Conservation (phyloP, 345 rosid genomes). For the Pistacia atlantica region DNA sequence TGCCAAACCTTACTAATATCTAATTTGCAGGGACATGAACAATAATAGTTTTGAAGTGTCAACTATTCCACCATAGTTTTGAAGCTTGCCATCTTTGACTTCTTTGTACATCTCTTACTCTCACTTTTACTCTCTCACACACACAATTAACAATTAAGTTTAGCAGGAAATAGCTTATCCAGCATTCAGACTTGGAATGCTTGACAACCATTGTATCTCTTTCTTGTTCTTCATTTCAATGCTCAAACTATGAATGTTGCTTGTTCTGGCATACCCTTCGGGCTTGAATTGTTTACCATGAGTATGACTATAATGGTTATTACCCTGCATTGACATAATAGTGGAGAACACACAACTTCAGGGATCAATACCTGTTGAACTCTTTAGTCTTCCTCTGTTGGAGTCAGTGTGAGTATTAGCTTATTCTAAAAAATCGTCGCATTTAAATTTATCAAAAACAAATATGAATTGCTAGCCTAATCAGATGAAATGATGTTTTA, state of each 20-base stretch:
- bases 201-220: neutral
- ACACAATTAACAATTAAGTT: neutral
- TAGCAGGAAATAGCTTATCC: neutral
- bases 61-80: no score
- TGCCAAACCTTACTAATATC: constrained; percentile 52
- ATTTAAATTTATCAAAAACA: neutral
- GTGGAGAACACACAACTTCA: constrained; percentile 53
- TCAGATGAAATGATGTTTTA: neutral
- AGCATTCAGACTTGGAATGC: neutral
- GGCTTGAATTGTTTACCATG: neutral
- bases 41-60: no score
- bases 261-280: no score
- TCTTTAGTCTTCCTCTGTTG: constrained; percentile 55
- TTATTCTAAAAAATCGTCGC: neutral
- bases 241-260: neutral
- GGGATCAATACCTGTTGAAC: constrained; percentile 51
- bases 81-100: constrained; percentile 42
- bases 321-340: constrained; percentile 39
- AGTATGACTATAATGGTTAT: neutral
- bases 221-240: neutral
- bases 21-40: no score
- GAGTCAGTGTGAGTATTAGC: constrained; percentile 65
- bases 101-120: constrained; percentile 57
- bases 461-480: neutral
- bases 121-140: neutral